Conservation (phyloP, 2,329 filamentous ascomycete species). For the Fusarium sp. region DNA sequence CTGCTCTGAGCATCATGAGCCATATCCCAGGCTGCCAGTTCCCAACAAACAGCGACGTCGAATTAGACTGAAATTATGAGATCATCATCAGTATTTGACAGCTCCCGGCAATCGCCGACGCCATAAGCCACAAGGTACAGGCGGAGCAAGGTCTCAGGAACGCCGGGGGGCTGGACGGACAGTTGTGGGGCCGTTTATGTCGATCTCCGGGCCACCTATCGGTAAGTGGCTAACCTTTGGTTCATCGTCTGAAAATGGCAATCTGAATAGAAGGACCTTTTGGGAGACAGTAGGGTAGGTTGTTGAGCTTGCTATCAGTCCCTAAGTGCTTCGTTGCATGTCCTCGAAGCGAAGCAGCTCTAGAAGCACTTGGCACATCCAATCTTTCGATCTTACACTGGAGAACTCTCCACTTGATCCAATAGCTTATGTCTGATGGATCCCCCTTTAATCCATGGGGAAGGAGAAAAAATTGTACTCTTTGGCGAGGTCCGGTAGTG, state of each 20-base stretch:
- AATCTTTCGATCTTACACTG: background rate
- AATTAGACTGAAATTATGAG: background rate
- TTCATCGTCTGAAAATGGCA: slow-evolving; percentile 22
- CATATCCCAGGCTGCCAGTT: background rate
- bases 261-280: background rate
- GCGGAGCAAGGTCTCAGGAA: background rate
- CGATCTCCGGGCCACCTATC: slow-evolving; percentile 11
- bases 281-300: background rate
- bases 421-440: background rate
- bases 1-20: background rate
- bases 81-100: background rate
- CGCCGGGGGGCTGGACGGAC: slow-evolving; percentile 3
- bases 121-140: background rate
- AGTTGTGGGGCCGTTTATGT: slow-evolving; percentile 21
- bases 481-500: slow-evolving; percentile 16
- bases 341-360: background rate
- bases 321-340: background rate
- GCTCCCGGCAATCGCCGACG: background rate
- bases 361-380: background rate
- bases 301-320: background rate
- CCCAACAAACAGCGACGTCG: background rate
- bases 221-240: slow-evolving; percentile 18
- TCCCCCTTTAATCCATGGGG: background rate
- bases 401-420: background rate
- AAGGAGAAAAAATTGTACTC: background rate